Conservation (phyloP, 1,284 basidiomycete genomes). For the Ceratobasidium sp. region DNA sequence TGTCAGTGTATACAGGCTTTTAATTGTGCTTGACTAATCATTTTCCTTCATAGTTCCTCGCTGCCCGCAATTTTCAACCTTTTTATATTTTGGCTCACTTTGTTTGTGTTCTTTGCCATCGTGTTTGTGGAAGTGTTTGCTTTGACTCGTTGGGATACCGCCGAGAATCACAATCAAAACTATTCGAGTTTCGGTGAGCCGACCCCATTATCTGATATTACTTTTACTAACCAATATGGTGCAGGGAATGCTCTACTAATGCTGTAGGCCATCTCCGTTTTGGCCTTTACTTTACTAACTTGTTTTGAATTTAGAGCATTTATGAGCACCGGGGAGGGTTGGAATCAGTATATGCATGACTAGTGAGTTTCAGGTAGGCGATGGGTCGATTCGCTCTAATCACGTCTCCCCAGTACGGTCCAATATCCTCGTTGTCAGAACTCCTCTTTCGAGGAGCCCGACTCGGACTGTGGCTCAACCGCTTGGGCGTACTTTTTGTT, state of each 20-base stretch:
- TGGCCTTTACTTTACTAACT: not conserved
- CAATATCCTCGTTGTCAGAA: constrained; percentile 88
- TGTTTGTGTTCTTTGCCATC: constrained; percentile 95
- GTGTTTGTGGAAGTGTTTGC: constrained; percentile 93
- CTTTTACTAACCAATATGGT: constrained; percentile 43
- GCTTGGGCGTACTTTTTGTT: constrained; percentile 90
- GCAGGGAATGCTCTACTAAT: constrained; percentile 57
- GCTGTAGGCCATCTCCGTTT: not conserved
- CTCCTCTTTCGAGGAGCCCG: constrained; percentile 58
- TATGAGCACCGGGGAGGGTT: constrained; percentile 86
- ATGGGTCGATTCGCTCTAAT: constrained; percentile 29
- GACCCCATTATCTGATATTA: constrained; percentile 78
- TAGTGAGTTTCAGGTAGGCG: constrained; percentile 67
- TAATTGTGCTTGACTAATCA: constrained; percentile 5
- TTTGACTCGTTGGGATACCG: constrained; percentile 86
- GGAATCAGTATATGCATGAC: constrained; percentile 97
- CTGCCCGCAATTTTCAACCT: constrained; percentile 89
- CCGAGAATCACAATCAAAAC: constrained; percentile 79
- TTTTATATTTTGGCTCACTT: constrained; percentile 87
- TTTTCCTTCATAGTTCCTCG: constrained; percentile 69
- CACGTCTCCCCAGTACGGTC: constrained; percentile 64
- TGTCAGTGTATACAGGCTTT: constrained; percentile 64
- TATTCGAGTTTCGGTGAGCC: constrained; percentile 84
- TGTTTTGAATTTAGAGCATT: constrained; percentile 57
- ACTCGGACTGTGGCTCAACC: constrained; percentile 90